phyloP scores from a whole-genome alignment of 2,329 filamentous ascomycete genomes.

The Diaporthe longicolla region DNA sequence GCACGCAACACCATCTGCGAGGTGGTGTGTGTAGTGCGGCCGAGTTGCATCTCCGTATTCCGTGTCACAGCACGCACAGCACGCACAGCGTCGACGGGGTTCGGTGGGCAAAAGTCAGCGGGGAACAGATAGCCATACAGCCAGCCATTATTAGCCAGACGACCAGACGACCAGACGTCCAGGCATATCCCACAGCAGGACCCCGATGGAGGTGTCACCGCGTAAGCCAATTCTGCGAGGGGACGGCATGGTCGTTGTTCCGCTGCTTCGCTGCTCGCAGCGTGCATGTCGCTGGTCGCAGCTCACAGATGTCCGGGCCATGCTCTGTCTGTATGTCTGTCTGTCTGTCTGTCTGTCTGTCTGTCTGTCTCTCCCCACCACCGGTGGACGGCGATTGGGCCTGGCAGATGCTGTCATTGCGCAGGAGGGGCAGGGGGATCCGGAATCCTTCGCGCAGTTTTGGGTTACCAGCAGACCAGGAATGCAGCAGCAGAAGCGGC shows the following conservation, averaged over 20 bases:
- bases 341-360: no score
- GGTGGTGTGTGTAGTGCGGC: not conserved
- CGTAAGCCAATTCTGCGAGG: constrained; percentile 28
- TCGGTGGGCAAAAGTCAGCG: constrained; percentile 1
- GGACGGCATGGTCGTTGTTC: not conserved
- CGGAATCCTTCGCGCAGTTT: constrained; percentile 36
- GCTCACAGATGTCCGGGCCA: not conserved
- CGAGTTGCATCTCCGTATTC: constrained; percentile 4
- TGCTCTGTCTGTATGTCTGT: no score
- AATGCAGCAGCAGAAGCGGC: constrained; percentile 5
- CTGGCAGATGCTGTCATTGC: constrained; percentile 34
- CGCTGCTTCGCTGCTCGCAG: not conserved
- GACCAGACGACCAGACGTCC: not conserved
- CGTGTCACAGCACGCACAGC: not conserved
- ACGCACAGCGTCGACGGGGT: not conserved
- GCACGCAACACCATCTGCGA: constrained; percentile 6
- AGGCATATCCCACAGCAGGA: not conserved
- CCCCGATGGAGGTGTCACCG: constrained; percentile 13
- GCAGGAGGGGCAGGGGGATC: constrained; percentile 33
- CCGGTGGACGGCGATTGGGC: constrained; percentile 17
- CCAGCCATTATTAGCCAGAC: not conserved
- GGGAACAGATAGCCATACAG: not conserved
- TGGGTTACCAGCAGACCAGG: constrained; percentile 29
- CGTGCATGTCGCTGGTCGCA: not conserved
- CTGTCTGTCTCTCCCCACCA: no score